Percentiles rank a stretch among this genome's conserved stretches.
phyloP scores from a whole-genome alignment of 176 grass and related monocot species.

The Eleusine coracana region DNA sequence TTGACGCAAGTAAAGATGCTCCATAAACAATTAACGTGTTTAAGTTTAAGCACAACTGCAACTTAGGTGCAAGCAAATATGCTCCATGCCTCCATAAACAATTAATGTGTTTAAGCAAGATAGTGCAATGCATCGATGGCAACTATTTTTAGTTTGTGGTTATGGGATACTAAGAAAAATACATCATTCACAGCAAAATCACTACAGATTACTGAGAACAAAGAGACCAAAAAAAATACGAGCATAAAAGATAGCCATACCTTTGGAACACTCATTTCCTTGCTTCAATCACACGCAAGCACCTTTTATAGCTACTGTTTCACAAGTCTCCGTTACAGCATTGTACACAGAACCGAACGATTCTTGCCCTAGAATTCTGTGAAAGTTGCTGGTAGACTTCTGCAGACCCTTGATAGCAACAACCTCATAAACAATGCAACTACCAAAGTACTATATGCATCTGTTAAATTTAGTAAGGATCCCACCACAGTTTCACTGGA shows the following conservation, averaged over 20 bases:
- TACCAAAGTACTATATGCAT: conserved; percentile 12
- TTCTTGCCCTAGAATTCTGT: conserved; percentile 83
- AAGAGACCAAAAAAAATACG: not conserved
- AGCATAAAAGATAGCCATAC: conserved; percentile 35
- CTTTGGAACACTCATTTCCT: conserved; percentile 94
- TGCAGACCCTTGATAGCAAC: conserved; percentile 69
- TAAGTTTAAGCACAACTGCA: no score
- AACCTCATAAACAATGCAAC: conserved; percentile 20
- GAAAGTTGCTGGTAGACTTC: conserved; percentile 94
- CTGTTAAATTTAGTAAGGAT: not conserved
- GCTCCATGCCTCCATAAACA: no score
- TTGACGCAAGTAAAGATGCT: no score
- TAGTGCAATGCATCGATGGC: no score
- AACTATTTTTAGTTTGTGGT: no score
- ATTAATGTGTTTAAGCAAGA: no score
- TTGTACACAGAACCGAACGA: conserved; percentile 95
- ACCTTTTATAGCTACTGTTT: conserved; percentile 83
- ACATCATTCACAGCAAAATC: not conserved
- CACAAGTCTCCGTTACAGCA: conserved; percentile 78
- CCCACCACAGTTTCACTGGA: no score
- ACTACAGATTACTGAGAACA: not conserved
- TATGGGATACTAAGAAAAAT: not conserved
- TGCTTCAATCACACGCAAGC: conserved; percentile 78
- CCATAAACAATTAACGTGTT: no score
- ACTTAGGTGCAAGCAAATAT: no score